phyloP scores from a whole-genome alignment of 257 asterid species.

The Handroanthus guayacan region DNA sequence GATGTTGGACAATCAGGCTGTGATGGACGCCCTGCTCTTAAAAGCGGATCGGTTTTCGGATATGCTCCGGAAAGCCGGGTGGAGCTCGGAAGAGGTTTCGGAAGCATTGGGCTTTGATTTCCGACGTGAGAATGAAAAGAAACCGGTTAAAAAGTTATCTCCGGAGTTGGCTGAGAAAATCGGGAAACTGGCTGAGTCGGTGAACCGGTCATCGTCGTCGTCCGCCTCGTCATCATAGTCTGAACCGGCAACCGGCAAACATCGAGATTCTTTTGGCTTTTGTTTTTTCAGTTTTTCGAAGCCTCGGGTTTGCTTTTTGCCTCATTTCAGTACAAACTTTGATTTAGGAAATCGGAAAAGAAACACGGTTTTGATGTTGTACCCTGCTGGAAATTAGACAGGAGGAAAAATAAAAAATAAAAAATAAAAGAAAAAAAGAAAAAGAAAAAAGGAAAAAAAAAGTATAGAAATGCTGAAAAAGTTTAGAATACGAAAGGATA shows the following conservation, averaged over 20 bases:
- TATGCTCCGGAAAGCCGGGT: slow-evolving; percentile 79
- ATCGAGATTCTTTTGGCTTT: slow-evolving; percentile 54
- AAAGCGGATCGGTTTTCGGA: slow-evolving; percentile 96
- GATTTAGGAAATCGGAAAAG: slow-evolving; percentile 44
- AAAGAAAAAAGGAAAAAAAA: background rate
- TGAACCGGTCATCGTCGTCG: slow-evolving; percentile 62
- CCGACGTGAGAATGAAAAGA: slow-evolving; percentile 69
- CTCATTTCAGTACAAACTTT: slow-evolving; percentile 44
- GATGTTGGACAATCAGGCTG: slow-evolving; percentile 81
- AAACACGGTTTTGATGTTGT: slow-evolving; percentile 32
- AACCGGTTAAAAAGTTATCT: slow-evolving; percentile 68
- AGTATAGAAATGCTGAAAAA: slow-evolving; percentile 27
- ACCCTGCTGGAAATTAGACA: background rate
- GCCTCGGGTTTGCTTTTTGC: slow-evolving; percentile 58
- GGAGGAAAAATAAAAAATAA: background rate
- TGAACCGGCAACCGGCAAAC: slow-evolving; percentile 46
- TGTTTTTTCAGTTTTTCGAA: slow-evolving; percentile 42
- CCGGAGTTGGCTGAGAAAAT: slow-evolving; percentile 77
- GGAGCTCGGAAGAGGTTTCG: slow-evolving; percentile 97
- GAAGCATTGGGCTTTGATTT: slow-evolving; percentile 89
- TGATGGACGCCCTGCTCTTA: slow-evolving; percentile 77
- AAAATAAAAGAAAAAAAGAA: background rate
- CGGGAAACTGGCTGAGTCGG: slow-evolving; percentile 88
- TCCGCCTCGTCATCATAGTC: slow-evolving; percentile 40
- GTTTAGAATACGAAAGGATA: background rate